Conservation (phyloP, 441 rosid genomes). For the Euphorbia schlechtendalii region DNA sequence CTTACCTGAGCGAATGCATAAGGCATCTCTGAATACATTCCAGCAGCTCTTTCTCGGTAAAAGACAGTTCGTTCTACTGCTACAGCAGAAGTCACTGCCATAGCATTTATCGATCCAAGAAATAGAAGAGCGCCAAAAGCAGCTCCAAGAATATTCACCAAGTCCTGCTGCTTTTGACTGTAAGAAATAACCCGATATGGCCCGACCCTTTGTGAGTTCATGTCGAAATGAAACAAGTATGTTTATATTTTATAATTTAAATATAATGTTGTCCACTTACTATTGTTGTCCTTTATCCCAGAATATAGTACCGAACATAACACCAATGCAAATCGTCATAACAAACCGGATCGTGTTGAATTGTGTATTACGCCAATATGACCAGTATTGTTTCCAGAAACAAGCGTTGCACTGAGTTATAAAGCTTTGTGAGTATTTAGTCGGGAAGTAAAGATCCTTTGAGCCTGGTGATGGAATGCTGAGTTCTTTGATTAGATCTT, state of each 20-base stretch:
- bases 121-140: slow-evolving; percentile 56
- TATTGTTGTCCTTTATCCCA: slow-evolving; percentile 43
- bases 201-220: background rate
- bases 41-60: slow-evolving; percentile 62
- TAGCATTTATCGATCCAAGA: slow-evolving; percentile 70
- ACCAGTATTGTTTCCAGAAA: slow-evolving; percentile 56
- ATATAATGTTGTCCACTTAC: slow-evolving; percentile 24
- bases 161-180: slow-evolving; percentile 22
- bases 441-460: slow-evolving; percentile 45
- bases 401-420: slow-evolving; percentile 51
- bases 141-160: slow-evolving; percentile 57
- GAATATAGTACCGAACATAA: slow-evolving; percentile 47
- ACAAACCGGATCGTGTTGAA: slow-evolving; percentile 44
- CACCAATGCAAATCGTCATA: slow-evolving; percentile 40
- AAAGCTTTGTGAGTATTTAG: slow-evolving; percentile 48
- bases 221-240: background rate
- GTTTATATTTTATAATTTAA: background rate
- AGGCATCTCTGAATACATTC: slow-evolving; percentile 74
- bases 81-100: slow-evolving; percentile 52
- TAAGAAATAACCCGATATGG: background rate
- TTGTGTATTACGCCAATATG: slow-evolving; percentile 61
- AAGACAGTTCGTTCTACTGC: slow-evolving; percentile 31
- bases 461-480: slow-evolving; percentile 43
- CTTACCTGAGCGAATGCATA: slow-evolving; percentile 60
- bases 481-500: slow-evolving; percentile 44